Base-by-base conservation (phyloP, 257 asterid genomes). In the Solanum chmielewskii region DNA sequence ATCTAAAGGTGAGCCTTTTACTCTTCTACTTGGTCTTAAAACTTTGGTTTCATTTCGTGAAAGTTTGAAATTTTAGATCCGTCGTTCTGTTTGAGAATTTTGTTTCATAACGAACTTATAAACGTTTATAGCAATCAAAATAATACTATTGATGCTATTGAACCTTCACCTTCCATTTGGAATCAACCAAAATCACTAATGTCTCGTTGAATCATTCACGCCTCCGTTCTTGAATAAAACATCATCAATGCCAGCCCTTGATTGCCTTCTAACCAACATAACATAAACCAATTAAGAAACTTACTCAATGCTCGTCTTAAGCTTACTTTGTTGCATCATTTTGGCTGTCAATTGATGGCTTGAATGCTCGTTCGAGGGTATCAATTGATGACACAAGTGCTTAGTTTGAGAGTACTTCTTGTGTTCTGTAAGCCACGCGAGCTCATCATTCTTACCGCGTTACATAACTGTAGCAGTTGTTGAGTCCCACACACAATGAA, bases 1-100 rank as follows among this genome's bases (percentile, higher is more conserved):
- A 42, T 90, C 97, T 13, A 89, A 88, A 88, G 98, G 98, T 93
- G 39, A 88, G 69, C 6, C 27, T 66, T 78, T 35, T 75, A 9
- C 76, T 64, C 0, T 66, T 78, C 47, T 64, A 7, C 71, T 86
- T 66, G 87, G 87, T 31, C 31, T 37, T 62, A 10, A 31, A 37
- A 33, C 35, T 23, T 66, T 64, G 12, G 41, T 66, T 25, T 47
- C 3, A 16, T 5, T 47, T 80, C 0, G 39, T 47, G 25, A 1
- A 45, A 45, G 41, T 45, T 15, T 45, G 25, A 25, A 45, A 4
- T 45, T 45, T 78, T 78, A 25, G 64, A 41, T 25, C 56, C 5
- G 12, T 45, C 2, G 7, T 44, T 44, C 5, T 45, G 42, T 41
- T 35, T 71, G 73, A 60, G 16, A 21, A n/a, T 37, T 59, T 77